phyloP scores from a whole-genome alignment of 1,284 basidiomycete genomes.

The Leccinum pallidistipes region DNA sequence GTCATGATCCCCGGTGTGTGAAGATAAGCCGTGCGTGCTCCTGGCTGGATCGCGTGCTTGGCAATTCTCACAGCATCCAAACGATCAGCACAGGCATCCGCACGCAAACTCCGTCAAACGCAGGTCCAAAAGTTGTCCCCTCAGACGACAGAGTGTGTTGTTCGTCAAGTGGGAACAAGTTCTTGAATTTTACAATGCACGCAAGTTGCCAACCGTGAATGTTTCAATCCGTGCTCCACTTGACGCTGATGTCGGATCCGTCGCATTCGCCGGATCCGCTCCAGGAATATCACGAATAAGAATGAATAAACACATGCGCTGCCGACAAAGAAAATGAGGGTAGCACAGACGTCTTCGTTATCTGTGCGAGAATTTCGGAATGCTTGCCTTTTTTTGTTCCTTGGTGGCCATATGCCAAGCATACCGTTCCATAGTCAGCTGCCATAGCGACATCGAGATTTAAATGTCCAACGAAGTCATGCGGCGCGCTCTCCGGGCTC shows the following conservation, averaged over 20 bases:
- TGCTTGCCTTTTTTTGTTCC: neutral
- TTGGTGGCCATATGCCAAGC: neutral
- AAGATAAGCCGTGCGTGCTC: neutral
- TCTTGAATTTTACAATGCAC: neutral
- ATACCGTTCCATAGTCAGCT: neutral
- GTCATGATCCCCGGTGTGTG: neutral
- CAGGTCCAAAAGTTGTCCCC: neutral
- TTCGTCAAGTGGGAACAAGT: neutral
- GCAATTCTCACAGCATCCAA: neutral
- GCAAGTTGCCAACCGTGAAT: neutral
- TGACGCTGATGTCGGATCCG: neutral
- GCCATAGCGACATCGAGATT: neutral
- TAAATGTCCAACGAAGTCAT: neutral
- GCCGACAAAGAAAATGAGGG: neutral
- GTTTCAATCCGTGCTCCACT: neutral
- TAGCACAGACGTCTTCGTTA: neutral
- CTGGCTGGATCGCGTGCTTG: neutral
- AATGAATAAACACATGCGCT: slow-evolving; percentile 1
- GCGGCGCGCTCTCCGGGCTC: neutral
- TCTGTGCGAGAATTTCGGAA: neutral
- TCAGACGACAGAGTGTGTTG: neutral
- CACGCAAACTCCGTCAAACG: neutral
- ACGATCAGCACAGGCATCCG: neutral
- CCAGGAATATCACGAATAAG: neutral
- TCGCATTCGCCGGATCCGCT: neutral